Base-by-base conservation (phyloP, 2,329 filamentous ascomycete genomes). In the Aplosporella prunicola region DNA sequence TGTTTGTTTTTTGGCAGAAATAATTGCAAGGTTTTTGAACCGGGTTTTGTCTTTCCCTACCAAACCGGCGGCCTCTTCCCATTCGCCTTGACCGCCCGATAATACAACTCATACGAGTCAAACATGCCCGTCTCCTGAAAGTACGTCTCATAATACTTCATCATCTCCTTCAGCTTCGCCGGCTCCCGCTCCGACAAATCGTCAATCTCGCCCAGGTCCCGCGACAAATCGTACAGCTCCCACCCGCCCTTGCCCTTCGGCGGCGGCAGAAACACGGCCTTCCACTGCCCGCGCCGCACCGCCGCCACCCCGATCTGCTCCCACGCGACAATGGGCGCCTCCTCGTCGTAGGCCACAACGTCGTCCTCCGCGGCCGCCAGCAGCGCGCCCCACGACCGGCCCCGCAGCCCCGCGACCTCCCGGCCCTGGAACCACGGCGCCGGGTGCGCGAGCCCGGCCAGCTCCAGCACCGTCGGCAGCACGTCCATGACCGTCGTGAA, bases 41-140 rank as follows among this genome's bases (percentile, higher is more conserved):
- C n/a, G n/a, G n/a, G n/a, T n/a, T n/a, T n/a, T n/a, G n/a, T n/a
- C n/a, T n/a, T n/a, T n/a, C n/a, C n/a, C n/a, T n/a, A n/a, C n/a
- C n/a, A n/a, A n/a, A n/a, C n/a, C n/a, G n/a, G n/a, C n/a, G n/a
- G n/a, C n/a, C n/a, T n/a, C n/a, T n/a, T n/a, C n/a, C n/a, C n/a
- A n/a, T n/a, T n/a, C n/a, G n/a, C n/a, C n/a, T n/a, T n/a, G n/a
- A n/a, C n/a, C n/a, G n/a, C n/a, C n/a, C n/a, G n/a, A n/a, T n/a
- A n/a, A n/a, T n/a, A n/a, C n/a, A 39, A n/a, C 4, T 18, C 14
- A 24, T 29, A 14, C n/a, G 38, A 27, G 14, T 46, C 40, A 25
- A 45, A 41, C 43, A 47, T 41, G 2, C 43, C 44, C 7, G 40
- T 45, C 27, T 46, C 42, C 4, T 23, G 27, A 22, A 35, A 44